Conservation (phyloP, 2,329 filamentous ascomycete genomes). For the Colletotrichum somersetense region DNA sequence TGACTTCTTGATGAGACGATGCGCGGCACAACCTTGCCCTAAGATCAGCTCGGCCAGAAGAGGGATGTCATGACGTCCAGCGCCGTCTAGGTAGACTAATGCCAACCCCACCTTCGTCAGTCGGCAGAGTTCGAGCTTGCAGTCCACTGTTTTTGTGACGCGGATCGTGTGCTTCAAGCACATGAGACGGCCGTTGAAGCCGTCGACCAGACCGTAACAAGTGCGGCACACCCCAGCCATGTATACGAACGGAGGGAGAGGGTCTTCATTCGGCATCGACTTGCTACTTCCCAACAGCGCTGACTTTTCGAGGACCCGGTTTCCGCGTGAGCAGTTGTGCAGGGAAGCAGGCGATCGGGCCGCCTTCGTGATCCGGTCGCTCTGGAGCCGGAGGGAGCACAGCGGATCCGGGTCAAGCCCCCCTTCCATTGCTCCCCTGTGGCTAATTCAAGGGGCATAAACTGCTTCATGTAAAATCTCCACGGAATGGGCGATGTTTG, state of each 20-base stretch:
- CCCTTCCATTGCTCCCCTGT: not conserved
- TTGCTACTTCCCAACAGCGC: not conserved
- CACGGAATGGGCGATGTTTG: not conserved
- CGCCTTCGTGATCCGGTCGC: not conserved
- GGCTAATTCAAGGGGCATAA: not conserved
- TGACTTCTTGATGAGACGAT: constrained; percentile 38
- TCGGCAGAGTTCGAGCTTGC: not conserved
- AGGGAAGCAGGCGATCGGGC: not conserved
- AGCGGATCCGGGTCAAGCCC: not conserved
- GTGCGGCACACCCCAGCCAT: not conserved
- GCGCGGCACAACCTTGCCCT: not conserved
- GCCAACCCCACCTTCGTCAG: constrained; percentile 12
- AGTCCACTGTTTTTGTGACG: not conserved
- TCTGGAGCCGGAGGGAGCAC: not conserved
- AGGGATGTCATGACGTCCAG: constrained; percentile 20
- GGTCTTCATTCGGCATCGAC: not conserved
- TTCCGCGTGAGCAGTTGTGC: not conserved
- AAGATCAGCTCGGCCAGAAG: constrained; percentile 15
- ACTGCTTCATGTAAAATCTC: not conserved
- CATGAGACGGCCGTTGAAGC: not conserved
- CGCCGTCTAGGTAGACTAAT: constrained; percentile 19
- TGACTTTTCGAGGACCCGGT: not conserved
- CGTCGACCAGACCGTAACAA: not conserved
- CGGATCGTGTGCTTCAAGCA: not conserved
- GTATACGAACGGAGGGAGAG: not conserved